phyloP scores from a whole-genome alignment of 495 filamentous ascomycete species.

The Coniosporium apollinis region DNA sequence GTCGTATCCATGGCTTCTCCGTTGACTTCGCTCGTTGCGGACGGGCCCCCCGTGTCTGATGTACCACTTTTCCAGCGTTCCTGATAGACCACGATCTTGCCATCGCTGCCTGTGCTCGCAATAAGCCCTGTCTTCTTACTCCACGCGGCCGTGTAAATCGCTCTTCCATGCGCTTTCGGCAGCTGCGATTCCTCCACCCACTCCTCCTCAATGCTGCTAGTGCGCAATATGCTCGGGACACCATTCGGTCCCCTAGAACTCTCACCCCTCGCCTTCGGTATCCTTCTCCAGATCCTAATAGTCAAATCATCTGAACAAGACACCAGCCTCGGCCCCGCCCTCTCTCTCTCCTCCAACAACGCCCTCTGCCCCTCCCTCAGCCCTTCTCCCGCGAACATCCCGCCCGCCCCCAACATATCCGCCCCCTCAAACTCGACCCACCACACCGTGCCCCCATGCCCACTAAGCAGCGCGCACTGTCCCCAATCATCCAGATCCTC shows the following conservation, averaged over 20 bases:
- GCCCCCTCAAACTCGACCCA: constrained; percentile 59
- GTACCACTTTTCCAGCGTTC: constrained; percentile 24
- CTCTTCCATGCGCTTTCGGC: constrained; percentile 57
- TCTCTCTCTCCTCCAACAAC: constrained; percentile 22
- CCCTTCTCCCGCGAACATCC: constrained; percentile 18
- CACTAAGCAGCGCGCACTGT: constrained; percentile 65
- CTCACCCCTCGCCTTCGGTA: constrained; percentile 35
- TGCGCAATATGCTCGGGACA: constrained; percentile 69
- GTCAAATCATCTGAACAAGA: constrained; percentile 67
- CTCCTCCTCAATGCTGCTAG: constrained; percentile 50
- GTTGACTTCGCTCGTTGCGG: constrained; percentile 11
- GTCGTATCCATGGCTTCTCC: constrained; percentile 7
- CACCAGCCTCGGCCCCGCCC: constrained; percentile 46
- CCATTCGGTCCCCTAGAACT: constrained; percentile 20
- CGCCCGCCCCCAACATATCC: too few relatives aligned
- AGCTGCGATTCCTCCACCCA: constrained; percentile 61
- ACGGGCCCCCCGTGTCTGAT: constrained; percentile 26
- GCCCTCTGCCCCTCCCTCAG: constrained; percentile 22
- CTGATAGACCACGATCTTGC: constrained; percentile 65
- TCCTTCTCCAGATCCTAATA: constrained; percentile 59
- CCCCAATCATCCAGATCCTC: constrained; percentile 91
- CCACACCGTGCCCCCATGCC: constrained; percentile 77
- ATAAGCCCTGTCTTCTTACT: constrained; percentile 55
- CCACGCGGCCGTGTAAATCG: constrained; percentile 72
- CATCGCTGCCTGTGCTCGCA: constrained; percentile 74